A percentile compares a stretch with the other conserved stretches of the same genome.
These are phyloP conservation scores for Cladosporium sp. DNA, from an alignment of 2,329 filamentous ascomycete species.

Conservation along the genomic window DNA sequence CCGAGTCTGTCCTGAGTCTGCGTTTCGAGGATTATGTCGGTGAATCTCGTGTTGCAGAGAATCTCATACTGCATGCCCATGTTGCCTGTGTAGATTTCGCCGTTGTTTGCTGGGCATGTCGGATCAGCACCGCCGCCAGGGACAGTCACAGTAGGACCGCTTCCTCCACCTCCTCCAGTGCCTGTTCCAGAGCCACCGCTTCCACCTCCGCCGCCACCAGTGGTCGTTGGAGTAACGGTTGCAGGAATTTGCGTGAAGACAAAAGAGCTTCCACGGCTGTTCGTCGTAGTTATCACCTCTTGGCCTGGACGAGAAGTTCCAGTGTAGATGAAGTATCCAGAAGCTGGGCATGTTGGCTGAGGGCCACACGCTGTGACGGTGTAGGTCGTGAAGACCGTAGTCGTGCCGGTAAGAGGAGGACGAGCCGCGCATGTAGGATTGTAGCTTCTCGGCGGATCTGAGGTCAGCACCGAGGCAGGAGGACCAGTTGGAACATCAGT, in stretches of 20 bases:
- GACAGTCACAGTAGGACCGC: neutral
- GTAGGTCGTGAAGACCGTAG: constrained; percentile 35
- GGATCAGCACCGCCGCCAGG: constrained; percentile 22
- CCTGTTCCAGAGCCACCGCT: neutral
- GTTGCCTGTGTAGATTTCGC: constrained; percentile 26
- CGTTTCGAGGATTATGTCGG: constrained; percentile 26
- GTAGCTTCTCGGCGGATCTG: neutral
- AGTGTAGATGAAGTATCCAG: constrained; percentile 27
- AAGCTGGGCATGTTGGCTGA: constrained; percentile 32
- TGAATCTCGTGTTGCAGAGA: constrained; percentile 28
- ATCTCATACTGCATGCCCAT: constrained; percentile 33
- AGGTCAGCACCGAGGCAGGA: neutral
- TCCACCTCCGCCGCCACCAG: constrained; percentile 1
- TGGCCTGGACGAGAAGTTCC: constrained; percentile 24
- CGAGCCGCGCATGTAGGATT: constrained; percentile 22
- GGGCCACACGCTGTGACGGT: constrained; percentile 34
- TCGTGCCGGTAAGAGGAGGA: constrained; percentile 28
- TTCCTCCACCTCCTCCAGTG: constrained; percentile 18
- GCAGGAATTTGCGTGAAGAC: constrained; percentile 28
- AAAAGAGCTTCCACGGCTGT: constrained; percentile 22
- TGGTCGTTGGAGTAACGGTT: constrained; percentile 4
- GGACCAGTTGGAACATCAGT: constrained; percentile 7
- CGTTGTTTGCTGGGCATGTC: constrained; percentile 30
- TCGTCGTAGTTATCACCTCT: constrained; percentile 27
- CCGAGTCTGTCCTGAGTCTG: constrained; percentile 28